Base-by-base conservation (phyloP, 148 eudicot species). In the Arbutus unedo region DNA sequence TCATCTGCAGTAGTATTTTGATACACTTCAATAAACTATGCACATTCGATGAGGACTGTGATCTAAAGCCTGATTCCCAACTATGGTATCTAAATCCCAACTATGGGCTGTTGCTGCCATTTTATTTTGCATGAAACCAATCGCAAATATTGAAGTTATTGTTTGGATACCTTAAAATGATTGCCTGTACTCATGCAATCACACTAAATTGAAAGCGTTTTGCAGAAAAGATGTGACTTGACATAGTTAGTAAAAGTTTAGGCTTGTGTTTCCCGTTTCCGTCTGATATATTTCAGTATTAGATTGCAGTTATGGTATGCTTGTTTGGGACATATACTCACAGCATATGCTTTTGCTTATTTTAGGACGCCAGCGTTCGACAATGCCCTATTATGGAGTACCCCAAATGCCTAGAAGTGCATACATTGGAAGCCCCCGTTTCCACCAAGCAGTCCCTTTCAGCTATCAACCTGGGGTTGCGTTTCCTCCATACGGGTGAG, bases 401-500 rank as follows among this genome's bases (percentile, higher is more conserved):
- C 74, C 77, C 8, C 87, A 79, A 73, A 81, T 78, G 56, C 82
- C 81, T 44, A 82, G 87, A 78, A 70, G 78, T 4, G 51, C 73
- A 23, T 68, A 85, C 5, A 11, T 80, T 31, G 87, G 82, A 66
- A 79, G 83, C 80, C 77, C 87, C 60, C 67, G 79, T 73, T 79
- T 74, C 60, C 87, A 79, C 3, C 83, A 62, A 79, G 81, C 87
- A n/a, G 77, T 66, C 38, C 15, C 79, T 64, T 82, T 75, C 75
- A 59, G 79, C 77, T 85, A 85, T 67, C 87, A 85, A 38, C 81
- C 85, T 44, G 85, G 85, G 44, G 49, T 66, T 23, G 80, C 60
- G 5, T 85, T 74, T 82, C 76, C 87, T 15, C 79, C 87, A 6
- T 85, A 79, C 55, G 84, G 87, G 87, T 85, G 59, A 85, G 82